Conservation (phyloP, 345 rosid species). For the Arabidopsis suecica region DNA sequence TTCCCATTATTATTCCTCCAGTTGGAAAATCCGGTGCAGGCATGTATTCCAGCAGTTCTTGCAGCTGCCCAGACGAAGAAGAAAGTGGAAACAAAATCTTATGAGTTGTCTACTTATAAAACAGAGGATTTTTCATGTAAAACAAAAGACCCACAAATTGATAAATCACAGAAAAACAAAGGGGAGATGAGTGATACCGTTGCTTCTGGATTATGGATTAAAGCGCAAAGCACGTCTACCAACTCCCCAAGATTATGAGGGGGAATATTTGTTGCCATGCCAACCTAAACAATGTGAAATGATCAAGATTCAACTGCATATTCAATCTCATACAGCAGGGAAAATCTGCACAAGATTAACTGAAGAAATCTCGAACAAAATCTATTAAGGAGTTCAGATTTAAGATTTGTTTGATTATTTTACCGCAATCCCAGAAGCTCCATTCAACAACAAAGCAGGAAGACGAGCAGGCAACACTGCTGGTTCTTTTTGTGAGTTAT, state of each 20-base stretch:
- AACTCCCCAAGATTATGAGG: slow-evolving; percentile 98
- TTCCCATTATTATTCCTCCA: slow-evolving; percentile 97
- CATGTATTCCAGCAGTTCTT: slow-evolving; percentile 97
- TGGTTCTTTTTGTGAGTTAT: slow-evolving; percentile 91
- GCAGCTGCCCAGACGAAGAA: slow-evolving; percentile 62
- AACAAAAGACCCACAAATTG: slow-evolving; percentile 14
- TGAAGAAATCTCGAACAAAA: slow-evolving; percentile 13
- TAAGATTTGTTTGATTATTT: slow-evolving; percentile 31
- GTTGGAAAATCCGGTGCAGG: slow-evolving; percentile 99
- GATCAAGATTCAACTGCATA: slow-evolving; percentile 23
- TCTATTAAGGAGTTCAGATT: neutral
- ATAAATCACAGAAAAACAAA: slow-evolving; percentile 30
- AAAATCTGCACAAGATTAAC: neutral
- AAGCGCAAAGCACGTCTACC: slow-evolving; percentile 92
- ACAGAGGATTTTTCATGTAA: neutral
- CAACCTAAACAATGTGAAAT: slow-evolving; percentile 62
- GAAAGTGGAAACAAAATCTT: slow-evolving; percentile 34
- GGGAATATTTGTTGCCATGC: slow-evolving; percentile 99
- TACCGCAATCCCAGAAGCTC: slow-evolving; percentile 98
- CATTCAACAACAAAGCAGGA: slow-evolving; percentile 85
- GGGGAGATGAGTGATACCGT: slow-evolving; percentile 51
- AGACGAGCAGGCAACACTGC: slow-evolving; percentile 92
- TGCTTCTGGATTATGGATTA: slow-evolving; percentile 91
- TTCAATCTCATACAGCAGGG: slow-evolving; percentile 3
- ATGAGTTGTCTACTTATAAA: slow-evolving; percentile 13